Evolutionary conservation across 768 basidiomycete species (phyloP).

Genomic region (Lactarius hatsudake): DNA sequence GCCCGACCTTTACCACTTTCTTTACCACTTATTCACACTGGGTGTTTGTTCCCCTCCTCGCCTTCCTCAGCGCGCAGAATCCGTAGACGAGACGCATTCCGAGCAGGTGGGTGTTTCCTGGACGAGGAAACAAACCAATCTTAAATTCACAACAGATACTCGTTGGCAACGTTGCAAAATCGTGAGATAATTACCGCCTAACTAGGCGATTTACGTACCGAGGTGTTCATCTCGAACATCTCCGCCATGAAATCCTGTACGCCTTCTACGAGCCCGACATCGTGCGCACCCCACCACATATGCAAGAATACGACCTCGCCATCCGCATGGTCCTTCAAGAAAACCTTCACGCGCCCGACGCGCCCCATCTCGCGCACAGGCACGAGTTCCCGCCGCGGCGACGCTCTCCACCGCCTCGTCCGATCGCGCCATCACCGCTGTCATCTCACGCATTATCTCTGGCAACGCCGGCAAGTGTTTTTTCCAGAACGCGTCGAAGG

Average conservation of each 20-base stretch:
- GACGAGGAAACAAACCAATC: too few species aligned
- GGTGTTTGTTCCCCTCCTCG: too few species aligned
- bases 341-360: conserved; percentile 55
- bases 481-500: conserved; percentile 68
- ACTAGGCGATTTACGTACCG: not conserved
- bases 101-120: too few species aligned
- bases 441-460: conserved; percentile 35
- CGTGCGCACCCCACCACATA: conserved; percentile 57
- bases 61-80: too few species aligned
- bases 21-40: too few species aligned
- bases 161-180: not conserved
- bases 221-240: conserved; percentile 29
- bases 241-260: conserved; percentile 55
- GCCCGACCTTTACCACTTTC: too few species aligned
- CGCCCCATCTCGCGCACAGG: conserved; percentile 43
- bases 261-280: conserved; percentile 60
- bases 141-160: too few species aligned
- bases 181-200: not conserved
- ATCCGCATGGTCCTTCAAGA: conserved; percentile 38
- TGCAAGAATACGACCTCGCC: conserved; percentile 56
- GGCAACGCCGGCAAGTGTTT: conserved; percentile 48
- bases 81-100: too few species aligned
- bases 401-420: conserved; percentile 47
- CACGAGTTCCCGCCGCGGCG: conserved; percentile 42
- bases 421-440: conserved; percentile 27